Evolutionary conservation across 2,329 filamentous ascomycete genomes (phyloP).

Genomic region (Cadophora malorum): DNA sequence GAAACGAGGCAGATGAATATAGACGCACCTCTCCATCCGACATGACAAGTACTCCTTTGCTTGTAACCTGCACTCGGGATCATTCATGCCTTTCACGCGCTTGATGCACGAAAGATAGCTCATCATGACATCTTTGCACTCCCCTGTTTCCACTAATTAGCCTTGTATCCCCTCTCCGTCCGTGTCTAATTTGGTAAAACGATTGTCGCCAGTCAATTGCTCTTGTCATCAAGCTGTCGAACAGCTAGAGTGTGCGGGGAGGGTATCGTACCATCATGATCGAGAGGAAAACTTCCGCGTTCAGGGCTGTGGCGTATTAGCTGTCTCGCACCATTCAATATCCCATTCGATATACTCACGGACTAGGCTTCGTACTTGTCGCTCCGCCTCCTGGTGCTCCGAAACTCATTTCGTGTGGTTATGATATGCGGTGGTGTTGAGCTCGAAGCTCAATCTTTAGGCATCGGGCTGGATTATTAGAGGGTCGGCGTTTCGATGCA

Average conservation of each 20-base stretch:
- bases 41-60: conserved; percentile 90
- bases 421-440: neutral
- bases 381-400: conserved; percentile 73
- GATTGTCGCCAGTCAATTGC: neutral
- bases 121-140: conserved; percentile 90
- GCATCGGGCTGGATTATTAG: neutral
- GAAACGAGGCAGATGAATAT: neutral
- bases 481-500: conserved; percentile 2
- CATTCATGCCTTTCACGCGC: conserved; percentile 81
- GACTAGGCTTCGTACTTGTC: conserved; percentile 70
- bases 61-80: conserved; percentile 81
- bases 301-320: conserved; percentile 67
- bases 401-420: conserved; percentile 60
- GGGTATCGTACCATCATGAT: conserved; percentile 76
- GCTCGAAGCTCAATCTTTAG: neutral
- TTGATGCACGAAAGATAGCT: conserved; percentile 89
- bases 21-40: conserved; percentile 86
- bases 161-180: neutral
- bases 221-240: neutral
- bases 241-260: neutral
- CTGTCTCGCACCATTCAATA: neutral
- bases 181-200: neutral
- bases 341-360: conserved; percentile 56
- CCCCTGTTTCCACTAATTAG: conserved; percentile 61
- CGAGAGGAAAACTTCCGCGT: conserved; percentile 93